Conservation (phyloP, 352 stramenopile species). For the Globisporangium cystogenes region DNA sequence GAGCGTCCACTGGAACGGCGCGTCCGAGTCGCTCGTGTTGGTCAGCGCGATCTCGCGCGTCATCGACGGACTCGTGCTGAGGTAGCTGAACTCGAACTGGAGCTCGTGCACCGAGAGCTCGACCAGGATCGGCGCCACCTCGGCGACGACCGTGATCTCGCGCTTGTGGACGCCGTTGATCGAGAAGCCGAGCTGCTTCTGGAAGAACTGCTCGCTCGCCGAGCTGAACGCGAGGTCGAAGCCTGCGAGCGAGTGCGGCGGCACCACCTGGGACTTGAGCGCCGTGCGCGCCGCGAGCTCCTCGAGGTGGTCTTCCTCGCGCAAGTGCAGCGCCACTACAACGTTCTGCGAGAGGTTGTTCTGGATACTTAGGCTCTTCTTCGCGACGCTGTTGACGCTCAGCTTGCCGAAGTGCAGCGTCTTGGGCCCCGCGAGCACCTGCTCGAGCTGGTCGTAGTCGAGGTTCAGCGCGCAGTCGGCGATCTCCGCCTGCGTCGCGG, state of each 20-base stretch:
- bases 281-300: slow-evolving; percentile 53
- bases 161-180: slow-evolving; percentile 84
- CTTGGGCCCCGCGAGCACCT: slow-evolving; percentile 60
- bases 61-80: slow-evolving; percentile 44
- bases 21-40: slow-evolving; percentile 89
- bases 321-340: slow-evolving; percentile 55
- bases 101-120: slow-evolving; percentile 50
- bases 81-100: slow-evolving; percentile 70
- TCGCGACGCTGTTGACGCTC: slow-evolving; percentile 77
- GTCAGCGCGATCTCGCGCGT: slow-evolving; percentile 63
- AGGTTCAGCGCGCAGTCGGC: slow-evolving; percentile 74
- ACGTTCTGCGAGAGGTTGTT: slow-evolving; percentile 87
- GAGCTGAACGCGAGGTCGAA: slow-evolving; percentile 91
- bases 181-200: slow-evolving; percentile 73
- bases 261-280: slow-evolving; percentile 82
- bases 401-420: slow-evolving; percentile 91
- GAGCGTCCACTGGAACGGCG: slow-evolving; percentile 78
- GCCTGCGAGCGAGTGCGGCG: slow-evolving; percentile 62
- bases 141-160: slow-evolving; percentile 80
- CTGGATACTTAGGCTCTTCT: slow-evolving; percentile 80
- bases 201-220: slow-evolving; percentile 74
- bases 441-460: slow-evolving; percentile 73
- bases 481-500: slow-evolving; percentile 88
- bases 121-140: slow-evolving; percentile 89
- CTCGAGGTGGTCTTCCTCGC: slow-evolving; percentile 30